phyloP scores from a whole-genome alignment of 495 filamentous ascomycete genomes.

The Clavariopsis aquatica region DNA sequence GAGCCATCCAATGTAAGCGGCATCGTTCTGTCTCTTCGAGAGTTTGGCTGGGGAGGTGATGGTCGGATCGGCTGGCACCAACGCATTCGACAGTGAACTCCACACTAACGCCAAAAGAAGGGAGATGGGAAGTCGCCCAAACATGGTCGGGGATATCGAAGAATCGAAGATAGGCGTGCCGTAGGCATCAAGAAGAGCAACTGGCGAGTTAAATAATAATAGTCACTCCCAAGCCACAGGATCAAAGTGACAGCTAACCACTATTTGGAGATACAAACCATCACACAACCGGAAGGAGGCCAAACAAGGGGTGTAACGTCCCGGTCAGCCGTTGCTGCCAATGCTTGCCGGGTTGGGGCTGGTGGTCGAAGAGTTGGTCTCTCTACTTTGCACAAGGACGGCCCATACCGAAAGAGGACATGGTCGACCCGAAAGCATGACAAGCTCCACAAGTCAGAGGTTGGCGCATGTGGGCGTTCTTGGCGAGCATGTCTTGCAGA shows the following conservation, averaged over 20 bases:
- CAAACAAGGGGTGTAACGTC: neutral
- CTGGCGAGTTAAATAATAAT: conserved; percentile 9
- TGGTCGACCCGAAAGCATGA: neutral
- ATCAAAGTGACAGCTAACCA: neutral
- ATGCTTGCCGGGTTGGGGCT: neutral
- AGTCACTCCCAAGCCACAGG: neutral
- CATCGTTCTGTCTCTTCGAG: conserved; percentile 17
- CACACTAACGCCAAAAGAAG: conserved; percentile 23
- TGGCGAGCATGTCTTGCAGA: neutral
- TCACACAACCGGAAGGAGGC: neutral
- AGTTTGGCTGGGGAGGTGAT: conserved; percentile 27
- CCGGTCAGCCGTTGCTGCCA: neutral
- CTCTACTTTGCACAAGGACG: neutral
- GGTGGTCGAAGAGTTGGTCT: neutral
- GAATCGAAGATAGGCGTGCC: neutral
- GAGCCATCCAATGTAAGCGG: conserved; percentile 30
- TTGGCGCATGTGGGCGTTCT: conserved; percentile 2
- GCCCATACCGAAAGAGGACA: neutral
- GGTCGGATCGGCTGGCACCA: conserved; percentile 20
- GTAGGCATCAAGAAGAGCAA: conserved; percentile 1
- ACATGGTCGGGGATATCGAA: conserved; percentile 2
- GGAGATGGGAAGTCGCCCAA: conserved; percentile 11
- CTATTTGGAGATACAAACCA: neutral
- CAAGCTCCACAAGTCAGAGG: neutral
- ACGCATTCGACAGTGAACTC: conserved; percentile 12